phyloP scores from a whole-genome alignment of 2,329 filamentous ascomycete species.

The Thelonectria blattea region DNA sequence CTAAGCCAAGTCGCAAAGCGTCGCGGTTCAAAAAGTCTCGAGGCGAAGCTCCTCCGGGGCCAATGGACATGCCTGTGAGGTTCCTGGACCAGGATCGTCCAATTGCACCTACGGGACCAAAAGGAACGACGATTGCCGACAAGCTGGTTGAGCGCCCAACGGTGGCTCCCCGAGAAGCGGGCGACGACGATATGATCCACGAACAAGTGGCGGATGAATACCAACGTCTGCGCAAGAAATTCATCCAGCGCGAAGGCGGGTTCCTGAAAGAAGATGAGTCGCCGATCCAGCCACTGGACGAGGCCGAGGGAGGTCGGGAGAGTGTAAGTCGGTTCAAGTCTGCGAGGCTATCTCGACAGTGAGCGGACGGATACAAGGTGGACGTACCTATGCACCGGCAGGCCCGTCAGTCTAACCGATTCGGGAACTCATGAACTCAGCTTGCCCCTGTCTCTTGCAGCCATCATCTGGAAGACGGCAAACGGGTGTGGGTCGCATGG shows the following conservation, averaged over 20 bases:
- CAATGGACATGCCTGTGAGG: slow-evolving; percentile 50
- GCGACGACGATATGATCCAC: slow-evolving; percentile 70
- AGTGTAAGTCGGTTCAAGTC: slow-evolving; percentile 77
- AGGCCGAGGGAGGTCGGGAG: slow-evolving; percentile 67
- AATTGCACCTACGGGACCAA: slow-evolving; percentile 54
- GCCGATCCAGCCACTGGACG: slow-evolving; percentile 69
- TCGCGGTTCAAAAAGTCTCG: slow-evolving; percentile 60
- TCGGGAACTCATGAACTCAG: not conserved
- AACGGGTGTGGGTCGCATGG: slow-evolving; percentile 23
- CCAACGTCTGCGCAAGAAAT: slow-evolving; percentile 79
- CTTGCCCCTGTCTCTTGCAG: not conserved
- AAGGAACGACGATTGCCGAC: slow-evolving; percentile 64
- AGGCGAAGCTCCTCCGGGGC: slow-evolving; percentile 42
- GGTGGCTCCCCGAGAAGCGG: slow-evolving; percentile 48
- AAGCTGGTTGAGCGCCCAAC: slow-evolving; percentile 62
- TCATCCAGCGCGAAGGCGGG: slow-evolving; percentile 83
- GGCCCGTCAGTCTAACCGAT: not conserved
- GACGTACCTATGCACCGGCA: too few relatives aligned
- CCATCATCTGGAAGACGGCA: slow-evolving; percentile 14
- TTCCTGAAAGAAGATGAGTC: slow-evolving; percentile 76
- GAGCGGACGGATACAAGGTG: too few relatives aligned
- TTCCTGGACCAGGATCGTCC: slow-evolving; percentile 48
- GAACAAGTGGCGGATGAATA: slow-evolving; percentile 84
- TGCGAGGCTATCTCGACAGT: slow-evolving; percentile 65
- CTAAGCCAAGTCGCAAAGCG: slow-evolving; percentile 47